Evolutionary conservation across 768 basidiomycete species (phyloP), one percentile per base, ranked within the genome.

Genomic region (Leccinum variicolor): DNA sequence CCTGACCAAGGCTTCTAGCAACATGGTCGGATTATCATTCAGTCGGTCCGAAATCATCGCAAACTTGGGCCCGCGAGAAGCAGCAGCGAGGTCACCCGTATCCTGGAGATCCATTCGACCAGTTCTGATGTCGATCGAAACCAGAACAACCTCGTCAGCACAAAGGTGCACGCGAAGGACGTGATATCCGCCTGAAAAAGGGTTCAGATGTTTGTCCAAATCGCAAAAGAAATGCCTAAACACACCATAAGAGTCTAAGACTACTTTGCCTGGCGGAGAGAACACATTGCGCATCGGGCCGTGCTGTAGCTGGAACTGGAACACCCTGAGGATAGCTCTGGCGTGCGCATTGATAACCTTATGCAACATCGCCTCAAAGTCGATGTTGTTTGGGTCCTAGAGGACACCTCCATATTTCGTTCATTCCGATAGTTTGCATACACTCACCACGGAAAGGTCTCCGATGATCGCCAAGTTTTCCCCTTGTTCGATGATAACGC

Each of bases 51-150:
- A 81, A 43, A 86, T 70, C 6, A 72, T 63, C 5, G 79, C 75
- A 66, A 91, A 90, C 29, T 82, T 80, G n/a, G 82, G 83, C 1
- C 83, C 88, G 33, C 89, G 80, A 23, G 86, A 84, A 28, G 87
- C 85, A 10, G 88, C 84, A 2, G 87, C 85, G 21, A 92, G 81
- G 65, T 90, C 89, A 7, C 92, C 92, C 3, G 85, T 88, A 70
- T 95, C 93, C 23, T 86, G 81, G 49, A 95, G 77, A 59, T 82
- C 87, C 60, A 95, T 73, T 33, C 84, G 82, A 6, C 94, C 94
- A 0, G 89, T 93, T 61, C 92, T 79, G 4, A 85, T 74, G 62
- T 95, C 93, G 41, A 96, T 83, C 4, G 86, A 85, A 49, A 95
- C 80, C 23, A 87, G 76, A 19, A 92, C 85, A 15, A 86, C 74